Base-by-base conservation (phyloP, 1,284 basidiomycete species). In the Agroathelia rolfsii region DNA sequence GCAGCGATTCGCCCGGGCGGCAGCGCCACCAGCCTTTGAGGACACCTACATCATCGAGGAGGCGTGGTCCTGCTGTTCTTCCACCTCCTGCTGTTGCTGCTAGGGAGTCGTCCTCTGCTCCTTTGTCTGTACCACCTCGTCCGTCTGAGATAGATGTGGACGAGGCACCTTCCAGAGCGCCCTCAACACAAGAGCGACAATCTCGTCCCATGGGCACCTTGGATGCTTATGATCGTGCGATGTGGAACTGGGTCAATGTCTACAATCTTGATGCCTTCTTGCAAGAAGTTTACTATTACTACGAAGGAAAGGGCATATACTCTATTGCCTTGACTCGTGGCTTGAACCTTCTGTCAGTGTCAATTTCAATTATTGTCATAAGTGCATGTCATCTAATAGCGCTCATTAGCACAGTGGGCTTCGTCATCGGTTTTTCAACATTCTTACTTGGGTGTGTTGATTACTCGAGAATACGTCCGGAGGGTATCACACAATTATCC, bases 231-330 rank as follows among this genome's bases (percentile, higher is more conserved):
- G 89, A 96, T 55, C 77, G 77, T 43, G 94, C 94, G 0, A 54
- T 97, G 26, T 99, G 95, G 95, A 84, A 87, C 42, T 99, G 95
- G 95, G 89, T 95, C 40, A 99, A 98, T 52, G 88, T 97, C 6
- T 88, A 89, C 50, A 94, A 98, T 52, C 69, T 98, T 24, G 94
- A 99, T 50, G 78, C 76, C 6, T 98, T 95, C 56, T 59, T 99
- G 19, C 88, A 94, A 60, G 89, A 96, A 47, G 88, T 88, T 24
- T 98, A 99, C 55, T 69, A 72, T 32, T 98, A 97, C 55, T 99
- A 98, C 52, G 81, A 88, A 46, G 92, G 92, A 20, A 95, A 96
- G 50, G 94, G 94, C 1, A 81, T 95, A 30, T 93, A 84, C 56
- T 93, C 88, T 46, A 98, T 99, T 46, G 85, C 83, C 3, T 66